Base-by-base conservation (phyloP, 2,329 filamentous ascomycete species). In the Fusarium hostae region DNA sequence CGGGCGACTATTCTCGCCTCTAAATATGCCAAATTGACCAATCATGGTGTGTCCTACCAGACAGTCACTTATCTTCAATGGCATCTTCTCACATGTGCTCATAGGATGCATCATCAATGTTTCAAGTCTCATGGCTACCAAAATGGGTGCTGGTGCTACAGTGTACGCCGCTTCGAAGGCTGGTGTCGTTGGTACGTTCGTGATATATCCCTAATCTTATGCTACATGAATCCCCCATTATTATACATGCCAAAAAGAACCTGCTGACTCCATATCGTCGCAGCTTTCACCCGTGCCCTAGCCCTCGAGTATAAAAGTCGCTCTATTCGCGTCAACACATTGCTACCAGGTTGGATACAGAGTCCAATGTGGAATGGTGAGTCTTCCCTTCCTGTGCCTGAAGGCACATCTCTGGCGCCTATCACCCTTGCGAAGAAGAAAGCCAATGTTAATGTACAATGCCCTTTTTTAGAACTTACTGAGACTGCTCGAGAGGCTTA, bases 161-260 rank as follows among this genome's bases (percentile, higher is more conserved):
- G 88, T 90, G 1, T 96, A 96, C 78, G 90, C 92, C 9, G 92
- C 93, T 11, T 91, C 91, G 45, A 97, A 97, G 79, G 93, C 94
- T 9, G 94, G 93, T 5, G 82, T 97, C 3, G 80, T 96, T 20
- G 92, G 92, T 86, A 82, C 73, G 84, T 79, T 52, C 41, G 54
- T 69, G 22, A 62, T 72, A 35, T 34, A 52, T 59, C 47, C 63
- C 73, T 57, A 34, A 44, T 54, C 72, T 62, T 68, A 51, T 70
- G 45, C 71, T 68, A 60, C 55, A 59, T 35, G 54, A 67, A 64
- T 50, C 51, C 68, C 63, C 58, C 37, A 68, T 44, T 77, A 75
- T 74, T 62, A 43, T 76, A 75, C 72, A 66, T 71, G 59, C 47
- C 63, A 61, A 70, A 55, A 71, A 50, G 28, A 43, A 51, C 59